Conservation (phyloP, 78 protist species). For the Dictyostelium capitatum region DNA sequence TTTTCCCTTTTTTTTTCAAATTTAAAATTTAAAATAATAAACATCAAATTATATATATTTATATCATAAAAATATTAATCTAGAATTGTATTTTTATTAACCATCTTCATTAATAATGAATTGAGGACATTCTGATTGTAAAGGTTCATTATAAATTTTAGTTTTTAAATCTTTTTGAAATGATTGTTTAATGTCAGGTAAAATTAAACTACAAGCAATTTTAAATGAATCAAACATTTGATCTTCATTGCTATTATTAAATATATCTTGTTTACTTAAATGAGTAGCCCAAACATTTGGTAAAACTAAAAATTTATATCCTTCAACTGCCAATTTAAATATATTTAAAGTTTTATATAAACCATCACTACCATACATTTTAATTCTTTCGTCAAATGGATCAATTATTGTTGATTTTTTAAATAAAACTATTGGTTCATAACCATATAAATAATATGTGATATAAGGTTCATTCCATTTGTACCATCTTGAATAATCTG, state of each 20-base stretch:
- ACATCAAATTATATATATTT: not conserved
- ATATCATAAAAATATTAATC: not conserved
- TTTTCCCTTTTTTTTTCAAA: not conserved
- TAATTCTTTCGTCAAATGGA: too few species aligned
- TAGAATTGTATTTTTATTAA: not conserved
- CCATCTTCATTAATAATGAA: not conserved
- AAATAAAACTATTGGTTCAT: too few species aligned
- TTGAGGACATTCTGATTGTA: not conserved
- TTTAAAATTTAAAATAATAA: not conserved
- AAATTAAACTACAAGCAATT: constrained; percentile 22
- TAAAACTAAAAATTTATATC: not conserved
- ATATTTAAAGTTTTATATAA: too few species aligned
- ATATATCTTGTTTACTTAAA: too few species aligned
- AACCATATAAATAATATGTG: too few species aligned
- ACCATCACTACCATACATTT: too few species aligned
- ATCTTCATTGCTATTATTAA: too few species aligned
- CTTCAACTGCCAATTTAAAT: not conserved
- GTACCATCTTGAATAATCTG: constrained; percentile 11
- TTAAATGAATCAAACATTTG: constrained; percentile 6
- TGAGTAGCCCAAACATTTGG: constrained; percentile 10
- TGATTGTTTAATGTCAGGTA: constrained; percentile 37
- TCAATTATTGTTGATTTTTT: too few species aligned
- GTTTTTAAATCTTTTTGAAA: constrained; percentile 14
- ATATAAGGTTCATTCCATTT: too few species aligned
- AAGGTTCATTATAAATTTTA: constrained; percentile 38